Conservation (phyloP, 371 early-diverging fungal genomes). For the Mortierella sp. region DNA sequence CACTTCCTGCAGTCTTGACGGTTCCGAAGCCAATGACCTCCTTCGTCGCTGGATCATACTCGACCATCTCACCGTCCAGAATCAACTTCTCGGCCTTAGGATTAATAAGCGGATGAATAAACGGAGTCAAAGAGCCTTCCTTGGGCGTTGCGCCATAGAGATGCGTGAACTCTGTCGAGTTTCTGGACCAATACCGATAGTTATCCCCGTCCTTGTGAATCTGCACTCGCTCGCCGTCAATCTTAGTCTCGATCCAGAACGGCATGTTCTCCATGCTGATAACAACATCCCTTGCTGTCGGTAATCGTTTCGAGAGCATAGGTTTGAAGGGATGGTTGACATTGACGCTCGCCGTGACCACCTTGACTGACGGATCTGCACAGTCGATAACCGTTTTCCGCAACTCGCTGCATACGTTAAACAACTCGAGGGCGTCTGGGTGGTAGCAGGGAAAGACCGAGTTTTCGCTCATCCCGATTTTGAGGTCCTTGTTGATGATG, state of each 20-base stretch:
- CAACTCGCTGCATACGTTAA: constrained; percentile 74
- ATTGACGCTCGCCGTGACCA: constrained; percentile 39
- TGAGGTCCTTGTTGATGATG: constrained; percentile 77
- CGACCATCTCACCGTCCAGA: constrained; percentile 85
- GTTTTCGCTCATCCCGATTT: constrained; percentile 79
- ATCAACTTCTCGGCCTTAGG: constrained; percentile 62
- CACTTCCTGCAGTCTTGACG: constrained; percentile 76
- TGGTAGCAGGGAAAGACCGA: constrained; percentile 75
- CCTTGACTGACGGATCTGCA: constrained; percentile 58
- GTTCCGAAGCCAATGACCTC: constrained; percentile 78
- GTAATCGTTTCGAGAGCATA: constrained; percentile 63
- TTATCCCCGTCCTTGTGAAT: constrained; percentile 71
- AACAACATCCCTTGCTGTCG: constrained; percentile 61
- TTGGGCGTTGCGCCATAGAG: constrained; percentile 68
- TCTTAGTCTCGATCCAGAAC: constrained; percentile 85
- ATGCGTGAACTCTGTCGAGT: constrained; percentile 74
- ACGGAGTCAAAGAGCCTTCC: constrained; percentile 66
- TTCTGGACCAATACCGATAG: constrained; percentile 73
- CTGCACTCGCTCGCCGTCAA: constrained; percentile 85
- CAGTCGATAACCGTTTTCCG: constrained; percentile 67
- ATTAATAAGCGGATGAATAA: constrained; percentile 62
- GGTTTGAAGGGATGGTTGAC: constrained; percentile 73
- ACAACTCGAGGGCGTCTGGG: constrained; percentile 74
- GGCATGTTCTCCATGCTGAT: constrained; percentile 58
- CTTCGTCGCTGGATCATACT: constrained; percentile 70